Percentiles rank a stretch among this genome's conserved stretches.
Conservation (phyloP, 768 basidiomycete genomes). For the Mycena rosella region DNA sequence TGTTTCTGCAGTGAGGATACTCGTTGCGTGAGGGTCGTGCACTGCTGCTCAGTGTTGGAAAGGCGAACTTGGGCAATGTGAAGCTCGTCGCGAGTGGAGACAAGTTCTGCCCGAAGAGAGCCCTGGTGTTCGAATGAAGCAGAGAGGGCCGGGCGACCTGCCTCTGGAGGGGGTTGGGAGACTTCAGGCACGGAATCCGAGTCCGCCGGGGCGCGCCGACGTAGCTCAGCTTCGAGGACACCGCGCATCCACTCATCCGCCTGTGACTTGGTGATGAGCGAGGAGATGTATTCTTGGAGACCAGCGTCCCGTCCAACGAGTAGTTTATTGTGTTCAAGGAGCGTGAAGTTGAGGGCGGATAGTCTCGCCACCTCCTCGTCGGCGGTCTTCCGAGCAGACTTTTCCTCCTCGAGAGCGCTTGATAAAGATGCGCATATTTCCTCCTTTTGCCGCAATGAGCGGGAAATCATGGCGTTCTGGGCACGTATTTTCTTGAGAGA, state of each 20-base stretch:
- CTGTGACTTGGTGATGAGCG: slow-evolving; percentile 40
- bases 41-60: slow-evolving; percentile 33
- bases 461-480: slow-evolving; percentile 41
- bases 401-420: slow-evolving; percentile 39
- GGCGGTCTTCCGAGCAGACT: slow-evolving; percentile 33
- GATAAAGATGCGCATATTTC: slow-evolving; percentile 36
- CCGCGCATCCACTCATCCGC: slow-evolving; percentile 42
- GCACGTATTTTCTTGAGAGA: slow-evolving; percentile 43
- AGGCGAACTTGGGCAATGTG: slow-evolving; percentile 38
- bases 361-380: slow-evolving; percentile 38
- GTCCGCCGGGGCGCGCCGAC: slow-evolving; percentile 19
- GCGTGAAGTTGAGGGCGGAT: slow-evolving; percentile 38
- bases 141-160: slow-evolving; percentile 15
- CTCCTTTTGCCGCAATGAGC: slow-evolving; percentile 38
- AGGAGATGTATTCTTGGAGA: slow-evolving; percentile 41
- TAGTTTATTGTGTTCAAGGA: slow-evolving; percentile 45
- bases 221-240: slow-evolving; percentile 38
- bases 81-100: slow-evolving; percentile 40
- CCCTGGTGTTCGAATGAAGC: slow-evolving; percentile 38
- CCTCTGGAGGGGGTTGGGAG: background rate
- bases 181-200: background rate
- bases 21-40: slow-evolving; percentile 34
- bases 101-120: slow-evolving; percentile 38
- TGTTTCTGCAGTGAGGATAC: slow-evolving; percentile 38
- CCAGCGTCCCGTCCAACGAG: slow-evolving; percentile 41